Conservation (phyloP, 306 rosid species). For the Casuarina cunninghamiana region DNA sequence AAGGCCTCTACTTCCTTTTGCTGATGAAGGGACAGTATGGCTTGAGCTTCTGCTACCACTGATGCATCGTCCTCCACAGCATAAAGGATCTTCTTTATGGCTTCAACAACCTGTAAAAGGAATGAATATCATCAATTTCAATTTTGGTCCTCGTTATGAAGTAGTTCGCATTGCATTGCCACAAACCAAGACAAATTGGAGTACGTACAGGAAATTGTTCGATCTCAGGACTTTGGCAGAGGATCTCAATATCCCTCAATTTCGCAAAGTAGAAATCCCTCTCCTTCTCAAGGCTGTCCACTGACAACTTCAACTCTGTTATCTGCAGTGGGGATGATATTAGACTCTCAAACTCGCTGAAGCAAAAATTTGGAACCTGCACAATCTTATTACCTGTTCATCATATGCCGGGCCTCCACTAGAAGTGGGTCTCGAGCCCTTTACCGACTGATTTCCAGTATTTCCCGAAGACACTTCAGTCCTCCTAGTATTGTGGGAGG, state of each 20-base stretch:
- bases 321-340: slow-evolving; percentile 50
- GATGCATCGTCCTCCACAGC: slow-evolving; percentile 77
- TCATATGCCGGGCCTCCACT: slow-evolving; percentile 61
- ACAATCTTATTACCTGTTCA: slow-evolving; percentile 55
- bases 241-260: slow-evolving; percentile 85
- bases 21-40: slow-evolving; percentile 49
- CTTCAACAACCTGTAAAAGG: slow-evolving; percentile 67
- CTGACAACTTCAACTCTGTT: slow-evolving; percentile 80
- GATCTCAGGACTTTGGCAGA: slow-evolving; percentile 82
- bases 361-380: neutral
- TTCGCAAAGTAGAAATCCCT: slow-evolving; percentile 89
- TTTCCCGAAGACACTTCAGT: slow-evolving; percentile 53
- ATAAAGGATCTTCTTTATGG: slow-evolving; percentile 83
- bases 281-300: slow-evolving; percentile 97
- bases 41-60: slow-evolving; percentile 88
- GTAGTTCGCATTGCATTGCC: neutral
- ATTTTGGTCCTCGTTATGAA: neutral
- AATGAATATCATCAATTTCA: neutral
- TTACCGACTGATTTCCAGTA: slow-evolving; percentile 48
- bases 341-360: neutral
- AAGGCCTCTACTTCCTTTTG: slow-evolving; percentile 40
- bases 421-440: slow-evolving; percentile 44
- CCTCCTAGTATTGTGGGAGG: slow-evolving; percentile 69
- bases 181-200: neutral
- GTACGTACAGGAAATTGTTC: slow-evolving; percentile 60